Evolutionary conservation across 2,329 filamentous ascomycete genomes (phyloP).

Genomic region (Fusarium scirpi): DNA sequence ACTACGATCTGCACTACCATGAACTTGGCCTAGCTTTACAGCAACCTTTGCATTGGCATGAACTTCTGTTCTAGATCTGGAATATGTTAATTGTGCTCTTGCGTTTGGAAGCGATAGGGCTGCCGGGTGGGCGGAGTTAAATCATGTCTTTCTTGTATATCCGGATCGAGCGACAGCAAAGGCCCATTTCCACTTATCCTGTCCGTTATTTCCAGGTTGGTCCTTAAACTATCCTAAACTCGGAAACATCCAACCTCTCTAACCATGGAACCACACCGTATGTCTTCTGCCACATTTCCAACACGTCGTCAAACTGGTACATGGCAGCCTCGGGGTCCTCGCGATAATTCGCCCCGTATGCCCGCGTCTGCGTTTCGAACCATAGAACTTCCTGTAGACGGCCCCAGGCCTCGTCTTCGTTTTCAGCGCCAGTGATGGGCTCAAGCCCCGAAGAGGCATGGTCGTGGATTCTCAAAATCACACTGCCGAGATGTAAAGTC

Average conservation of each 20-base stretch:
- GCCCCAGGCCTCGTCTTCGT: not conserved
- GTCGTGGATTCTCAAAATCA: not conserved
- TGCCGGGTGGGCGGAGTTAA: not conserved
- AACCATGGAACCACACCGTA: not conserved
- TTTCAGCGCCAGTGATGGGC: not conserved
- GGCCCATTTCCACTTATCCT: too few relatives aligned
- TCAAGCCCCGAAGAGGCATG: not conserved
- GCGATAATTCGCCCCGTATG: not conserved
- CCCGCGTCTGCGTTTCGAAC: not conserved
- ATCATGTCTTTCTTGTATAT: not conserved
- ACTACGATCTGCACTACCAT: too few relatives aligned
- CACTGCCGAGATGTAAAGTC: not conserved
- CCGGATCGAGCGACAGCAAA: not conserved
- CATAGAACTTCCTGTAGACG: not conserved
- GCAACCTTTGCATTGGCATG: too few relatives aligned
- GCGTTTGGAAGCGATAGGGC: not conserved
- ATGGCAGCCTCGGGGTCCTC: not conserved
- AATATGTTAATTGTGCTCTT: not conserved
- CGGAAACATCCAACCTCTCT: not conserved
- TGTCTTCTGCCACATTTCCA: not conserved
- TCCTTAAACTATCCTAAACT: not conserved
- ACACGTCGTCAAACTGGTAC: constrained; percentile 2
- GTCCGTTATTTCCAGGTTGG: too few relatives aligned
- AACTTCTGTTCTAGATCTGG: not conserved
- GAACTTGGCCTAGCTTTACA: too few relatives aligned